Evolutionary conservation across 768 basidiomycete species (phyloP), one percentile per base, ranked within the genome.

Genomic region (Tephrocybe sp.): DNA sequence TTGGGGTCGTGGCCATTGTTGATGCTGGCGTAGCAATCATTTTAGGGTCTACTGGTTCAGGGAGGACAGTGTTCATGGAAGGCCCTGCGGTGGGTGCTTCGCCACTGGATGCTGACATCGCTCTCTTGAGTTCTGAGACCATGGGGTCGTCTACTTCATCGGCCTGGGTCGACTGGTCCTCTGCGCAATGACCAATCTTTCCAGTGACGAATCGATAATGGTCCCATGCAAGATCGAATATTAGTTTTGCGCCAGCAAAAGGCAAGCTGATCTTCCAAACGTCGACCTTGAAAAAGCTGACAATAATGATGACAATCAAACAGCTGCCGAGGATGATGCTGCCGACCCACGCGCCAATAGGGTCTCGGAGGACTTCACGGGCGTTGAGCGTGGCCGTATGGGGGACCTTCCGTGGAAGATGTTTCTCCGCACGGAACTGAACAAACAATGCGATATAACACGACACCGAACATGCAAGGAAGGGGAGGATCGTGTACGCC

Each of bases 201-300:
- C 44, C 51, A 1, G 56, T 51, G 29, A 24, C 41, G 37, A 50
- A 73, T 23, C 76, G 72, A 58, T 79, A 79, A 58, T 77, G 67
- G 59, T 85, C 83, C 80, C 82, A 79, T 44, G 62, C 62, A 22
- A 79, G 36, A 62, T 97, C 94, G 38, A 86, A 82, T 4, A 78
- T 36, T 27, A 94, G 73, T 66, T 93, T 94, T 39, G 80, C 66
- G 0, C 76, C 62, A 0, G 91, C 94, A 41, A 91, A 92, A 0
- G 94, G 92, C 13, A 91, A 73, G 4, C 82, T 88, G 40, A 97
- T 87, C 68, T 77, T 82, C 88, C 89, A 94, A 3, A 92, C 88
- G 49, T 91, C 86, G n/a, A 91, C 74, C 43, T 82, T 77, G 54
- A 88, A 73, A 62, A 87, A 90, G 62, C 84, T 88, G 49, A 88